Conservation (phyloP, 129 eudicot species). For the Glebionis coronaria region DNA sequence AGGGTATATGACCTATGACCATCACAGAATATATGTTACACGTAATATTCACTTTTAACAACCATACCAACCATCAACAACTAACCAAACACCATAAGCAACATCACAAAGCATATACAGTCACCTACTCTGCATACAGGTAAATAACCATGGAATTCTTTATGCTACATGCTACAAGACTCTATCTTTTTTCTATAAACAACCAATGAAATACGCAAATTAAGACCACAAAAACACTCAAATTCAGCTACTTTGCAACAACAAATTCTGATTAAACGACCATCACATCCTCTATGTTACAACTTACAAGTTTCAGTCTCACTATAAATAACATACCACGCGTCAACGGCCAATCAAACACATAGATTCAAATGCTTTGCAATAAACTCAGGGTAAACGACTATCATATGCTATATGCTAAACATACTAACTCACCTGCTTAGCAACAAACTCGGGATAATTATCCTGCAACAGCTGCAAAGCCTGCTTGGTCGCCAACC, state of each 20-base stretch:
- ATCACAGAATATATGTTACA: no score
- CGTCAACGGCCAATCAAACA: background rate
- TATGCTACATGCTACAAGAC: slow-evolving; percentile 1
- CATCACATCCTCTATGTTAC: no score
- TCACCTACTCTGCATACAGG: no score
- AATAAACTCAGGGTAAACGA: no score
- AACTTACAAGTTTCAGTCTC: no score
- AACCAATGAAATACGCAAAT: background rate
- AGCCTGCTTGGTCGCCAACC: slow-evolving; percentile 66
- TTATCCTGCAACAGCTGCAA: slow-evolving; percentile 74
- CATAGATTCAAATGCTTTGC: no score
- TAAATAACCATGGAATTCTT: background rate
- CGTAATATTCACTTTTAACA: no score
- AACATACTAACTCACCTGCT: slow-evolving; percentile 7
- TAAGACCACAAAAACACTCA: slow-evolving; percentile 9
- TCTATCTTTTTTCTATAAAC: background rate
- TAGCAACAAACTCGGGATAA: slow-evolving; percentile 81
- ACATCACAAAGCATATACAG: background rate
- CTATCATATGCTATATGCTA: background rate
- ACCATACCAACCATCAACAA: background rate
- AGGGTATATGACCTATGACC: no score
- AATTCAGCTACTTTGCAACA: slow-evolving; percentile 66
- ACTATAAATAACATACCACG: no score
- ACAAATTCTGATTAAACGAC: slow-evolving; percentile 23
- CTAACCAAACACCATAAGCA: background rate